Evolutionary conservation across 78 protist species (phyloP).

Genomic region (Dictyostelium purpureum): DNA sequence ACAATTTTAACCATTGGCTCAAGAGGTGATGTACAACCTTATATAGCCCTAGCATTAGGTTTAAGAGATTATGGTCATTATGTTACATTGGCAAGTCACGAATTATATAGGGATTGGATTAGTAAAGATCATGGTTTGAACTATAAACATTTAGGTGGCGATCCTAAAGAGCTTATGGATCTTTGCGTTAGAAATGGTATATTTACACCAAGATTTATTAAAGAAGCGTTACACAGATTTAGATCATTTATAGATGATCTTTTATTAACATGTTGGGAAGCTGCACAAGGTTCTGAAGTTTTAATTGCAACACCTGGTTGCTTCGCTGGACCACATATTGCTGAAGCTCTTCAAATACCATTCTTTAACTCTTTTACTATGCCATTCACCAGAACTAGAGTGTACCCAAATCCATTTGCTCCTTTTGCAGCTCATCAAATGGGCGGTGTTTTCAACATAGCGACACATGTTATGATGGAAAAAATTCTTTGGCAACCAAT

Average conservation of each 20-base stretch:
- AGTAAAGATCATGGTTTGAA: constrained; percentile 23
- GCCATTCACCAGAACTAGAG: constrained; percentile 68
- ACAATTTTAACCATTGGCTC: constrained; percentile 70
- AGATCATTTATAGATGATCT: constrained; percentile 76
- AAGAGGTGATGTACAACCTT: constrained; percentile 85
- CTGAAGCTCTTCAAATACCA: constrained; percentile 69
- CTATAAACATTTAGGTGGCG: constrained; percentile 71
- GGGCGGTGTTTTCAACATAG: constrained; percentile 72
- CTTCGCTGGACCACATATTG: constrained; percentile 82
- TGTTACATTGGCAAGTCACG: constrained; percentile 66
- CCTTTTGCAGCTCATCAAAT: constrained; percentile 59
- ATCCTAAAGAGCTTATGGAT: constrained; percentile 81
- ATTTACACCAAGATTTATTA: constrained; percentile 52
- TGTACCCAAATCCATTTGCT: constrained; percentile 74
- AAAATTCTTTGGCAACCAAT: constrained; percentile 68
- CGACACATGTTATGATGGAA: constrained; percentile 74
- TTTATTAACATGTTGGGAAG: constrained; percentile 61
- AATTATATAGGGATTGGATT: constrained; percentile 31
- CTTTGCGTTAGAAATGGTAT: constrained; percentile 75
- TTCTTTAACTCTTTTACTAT: constrained; percentile 72
- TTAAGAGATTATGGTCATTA: constrained; percentile 46
- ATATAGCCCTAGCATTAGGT: constrained; percentile 66
- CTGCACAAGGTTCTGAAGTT: constrained; percentile 33
- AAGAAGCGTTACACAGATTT: constrained; percentile 62
- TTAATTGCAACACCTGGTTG: constrained; percentile 80